Conservation (phyloP, 306 rosid species). For the Pachyrhizus erosus region DNA sequence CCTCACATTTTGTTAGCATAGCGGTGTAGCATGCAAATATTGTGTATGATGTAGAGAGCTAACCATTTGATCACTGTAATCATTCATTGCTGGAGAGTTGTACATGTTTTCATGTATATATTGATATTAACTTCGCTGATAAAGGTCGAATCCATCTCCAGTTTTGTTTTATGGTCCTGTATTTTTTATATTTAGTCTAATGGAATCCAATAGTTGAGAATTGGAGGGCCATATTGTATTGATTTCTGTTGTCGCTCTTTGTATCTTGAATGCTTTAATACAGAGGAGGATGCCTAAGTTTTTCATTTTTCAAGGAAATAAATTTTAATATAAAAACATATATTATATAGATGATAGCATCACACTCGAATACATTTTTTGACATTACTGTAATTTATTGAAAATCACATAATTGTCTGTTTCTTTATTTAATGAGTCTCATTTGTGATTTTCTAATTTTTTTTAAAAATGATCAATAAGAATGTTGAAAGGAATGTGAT, state of each 20-base stretch:
- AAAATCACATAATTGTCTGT: not conserved
- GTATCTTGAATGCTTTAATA: not conserved
- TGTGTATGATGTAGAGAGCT: conserved; percentile 61
- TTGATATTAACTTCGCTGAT: conserved; percentile 26
- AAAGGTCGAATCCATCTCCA: conserved; percentile 30
- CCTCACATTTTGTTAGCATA: conserved; percentile 43
- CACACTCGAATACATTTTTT: not conserved
- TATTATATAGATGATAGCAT: too few species aligned
- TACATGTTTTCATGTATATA: conserved; percentile 57
- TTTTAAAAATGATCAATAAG: not conserved
- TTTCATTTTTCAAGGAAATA: not conserved
- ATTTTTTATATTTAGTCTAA: conserved; percentile 6
- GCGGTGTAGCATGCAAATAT: conserved; percentile 52
- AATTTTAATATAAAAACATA: not conserved
- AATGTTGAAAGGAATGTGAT: not conserved
- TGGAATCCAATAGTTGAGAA: not conserved
- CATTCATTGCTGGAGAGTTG: conserved; percentile 53
- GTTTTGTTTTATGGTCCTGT: conserved; percentile 35
- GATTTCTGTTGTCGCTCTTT: not conserved
- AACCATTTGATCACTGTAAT: conserved; percentile 62
- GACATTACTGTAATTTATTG: too few species aligned
- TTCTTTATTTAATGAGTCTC: not conserved
- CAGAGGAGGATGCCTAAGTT: not conserved
- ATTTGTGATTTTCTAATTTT: not conserved
- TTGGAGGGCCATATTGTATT: not conserved